Base-by-base conservation (phyloP, 805 yeast genomes). In the Sporopachydermia quercuum region DNA sequence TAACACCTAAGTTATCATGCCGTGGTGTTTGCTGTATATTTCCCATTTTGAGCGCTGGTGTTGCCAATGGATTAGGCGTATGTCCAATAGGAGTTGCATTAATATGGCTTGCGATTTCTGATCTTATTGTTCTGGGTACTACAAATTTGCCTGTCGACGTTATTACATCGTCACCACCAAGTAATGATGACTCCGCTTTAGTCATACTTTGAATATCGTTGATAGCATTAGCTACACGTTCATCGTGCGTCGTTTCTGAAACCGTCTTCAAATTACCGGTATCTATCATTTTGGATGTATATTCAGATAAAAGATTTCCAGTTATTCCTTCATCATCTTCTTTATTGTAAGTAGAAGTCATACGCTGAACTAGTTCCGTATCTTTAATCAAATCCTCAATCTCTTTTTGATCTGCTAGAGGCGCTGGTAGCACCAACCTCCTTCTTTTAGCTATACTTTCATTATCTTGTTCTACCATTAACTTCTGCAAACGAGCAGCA, bases 361-460 rank as follows among this genome's bases (percentile, higher is more conserved):
- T 38, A 3, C 42, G 40, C 13, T 42, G 43, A 4, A 47, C 51
- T 33, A 48, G 45, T 14, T 43, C 38, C 5, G 58, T 56, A 8
- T 48, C 39, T 36, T 51, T 49, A 14, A 55, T 46, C 36, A 56
- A 51, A 35, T 51, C 53, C 16, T 54, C 59, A 18, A 56, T 43
- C 37, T 60, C 58, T 15, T 45, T 40, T 3, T 48, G 57, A n/a
- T 43, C 40, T 3, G 53, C 52, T 37, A 53, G 56, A 1, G 65
- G 65, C 2, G 51, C 52, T 5, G 65, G 63, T 6, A 66, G 45
- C 4, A 50, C 51, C 36, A 66, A 50, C 40, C 56, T 60, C 37
- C 66, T 47, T 39, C 66, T 54, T 42, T 65, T 66, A 27, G 56
- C 51, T n/a, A 51, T 35, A 13, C 38, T 40, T 3, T 42, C 47